Base-by-base conservation (phyloP, 148 eudicot genomes). In the Cornus controversa region DNA sequence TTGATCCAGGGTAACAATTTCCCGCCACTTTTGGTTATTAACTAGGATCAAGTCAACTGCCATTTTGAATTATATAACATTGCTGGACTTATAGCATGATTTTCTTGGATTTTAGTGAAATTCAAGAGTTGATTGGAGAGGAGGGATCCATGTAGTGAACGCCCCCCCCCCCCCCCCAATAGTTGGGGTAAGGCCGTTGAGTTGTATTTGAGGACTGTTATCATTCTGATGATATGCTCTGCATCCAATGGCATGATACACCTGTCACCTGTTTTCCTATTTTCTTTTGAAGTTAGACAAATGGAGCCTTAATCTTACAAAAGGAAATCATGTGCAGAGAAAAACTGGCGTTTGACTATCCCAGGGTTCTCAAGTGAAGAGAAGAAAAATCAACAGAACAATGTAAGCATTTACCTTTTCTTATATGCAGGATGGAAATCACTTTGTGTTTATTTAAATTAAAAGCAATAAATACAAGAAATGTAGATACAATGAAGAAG, bases 321-420 rank as follows among this genome's bases (percentile, higher is more conserved):
- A 15, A 20, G 27, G 58, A 62, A 74, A 37, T 60, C 34, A 36
- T 71, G 73, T 88, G 85, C 94, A 95, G 99, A 93, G 86, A 95
- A 88, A 81, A 93, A 95, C 86, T 93, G 87, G 89, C 85, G 81
- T 53, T 85, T 93, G 85, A 85, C 91, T 25, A 72, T 95, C 81
- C 99, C 99, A 62, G 99, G 99, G 70, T 95, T 77, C 83, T 91
- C 98, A 25, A 90, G 89, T 67, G 97, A 95, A 79, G 96, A 91
- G 68, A 81, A 77, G 72, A 90, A 89, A 83, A 80, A 79, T 71
- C 84, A 75, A 76, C 84, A 84, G 72, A 84, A 90, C 67, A 64
- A 66, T 79, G 99, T 95, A 86, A 90, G 94, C 11, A 37, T 40
- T 25, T 24, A 37, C 73, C 74, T 54, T 76, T 28, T 13, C 20